A percentile compares a stretch with the other conserved stretches of the same genome.
phyloP scores from a whole-genome alignment of 2,329 filamentous ascomycete species.

The Lachnellula cervina region DNA sequence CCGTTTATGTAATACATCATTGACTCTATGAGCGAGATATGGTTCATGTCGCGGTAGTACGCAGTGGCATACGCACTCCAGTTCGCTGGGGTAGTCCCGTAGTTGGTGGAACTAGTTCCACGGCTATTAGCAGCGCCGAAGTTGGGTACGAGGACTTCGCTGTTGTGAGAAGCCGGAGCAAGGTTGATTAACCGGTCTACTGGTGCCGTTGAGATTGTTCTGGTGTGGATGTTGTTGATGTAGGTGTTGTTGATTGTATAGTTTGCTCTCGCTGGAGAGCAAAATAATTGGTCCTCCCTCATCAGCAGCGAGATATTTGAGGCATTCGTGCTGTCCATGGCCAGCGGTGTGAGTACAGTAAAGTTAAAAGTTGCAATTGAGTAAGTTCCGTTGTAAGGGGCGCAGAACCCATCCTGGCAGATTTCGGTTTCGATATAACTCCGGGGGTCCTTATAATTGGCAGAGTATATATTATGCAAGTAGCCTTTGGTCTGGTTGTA shows the following conservation, averaged over 20 bases:
- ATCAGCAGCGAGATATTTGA: background rate
- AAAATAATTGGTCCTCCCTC: conserved; percentile 7
- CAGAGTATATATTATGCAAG: too few species aligned
- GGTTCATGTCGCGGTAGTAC: conserved; percentile 15
- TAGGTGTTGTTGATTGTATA: conserved; percentile 17
- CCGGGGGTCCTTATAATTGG: too few species aligned
- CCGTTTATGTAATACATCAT: background rate
- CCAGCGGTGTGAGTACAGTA: conserved; percentile 4
- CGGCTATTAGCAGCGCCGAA: background rate
- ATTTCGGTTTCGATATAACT: too few species aligned
- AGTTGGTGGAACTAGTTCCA: background rate
- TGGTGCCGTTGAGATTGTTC: conserved; percentile 1
- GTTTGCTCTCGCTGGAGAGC: conserved; percentile 12
- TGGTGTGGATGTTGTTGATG: conserved; percentile 8
- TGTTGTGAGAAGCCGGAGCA: background rate
- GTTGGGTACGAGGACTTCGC: conserved; percentile 8
- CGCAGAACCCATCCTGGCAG: background rate
- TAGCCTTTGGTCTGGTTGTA: too few species aligned
- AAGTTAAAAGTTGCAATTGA: conserved; percentile 7
- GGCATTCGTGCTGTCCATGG: background rate
- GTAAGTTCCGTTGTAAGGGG: conserved; percentile 17
- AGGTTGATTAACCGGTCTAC: conserved; percentile 12
- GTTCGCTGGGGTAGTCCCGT: conserved; percentile 12
- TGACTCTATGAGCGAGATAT: conserved; percentile 6
- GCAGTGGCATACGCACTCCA: conserved; percentile 10